These are phyloP conservation scores for Trichaptum fuscoviolaceum DNA, from an alignment of 768 basidiomycete species.

Conservation along the genomic window DNA sequence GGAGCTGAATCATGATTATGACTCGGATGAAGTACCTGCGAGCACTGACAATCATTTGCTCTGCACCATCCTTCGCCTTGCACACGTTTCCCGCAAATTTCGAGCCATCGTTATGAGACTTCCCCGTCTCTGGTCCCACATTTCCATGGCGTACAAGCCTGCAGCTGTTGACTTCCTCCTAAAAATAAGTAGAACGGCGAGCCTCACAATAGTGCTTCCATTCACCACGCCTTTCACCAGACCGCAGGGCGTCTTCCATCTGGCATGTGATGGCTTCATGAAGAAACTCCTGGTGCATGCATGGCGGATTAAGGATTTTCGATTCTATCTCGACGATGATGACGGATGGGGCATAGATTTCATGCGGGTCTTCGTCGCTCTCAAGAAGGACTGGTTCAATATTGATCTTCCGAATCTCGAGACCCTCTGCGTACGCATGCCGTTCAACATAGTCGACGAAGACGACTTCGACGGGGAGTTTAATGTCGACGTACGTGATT, in stretches of 20 bases:
- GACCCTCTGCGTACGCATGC: neutral
- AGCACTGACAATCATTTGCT: neutral
- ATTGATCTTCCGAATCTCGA: neutral
- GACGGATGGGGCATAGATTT: neutral
- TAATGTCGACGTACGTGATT: neutral
- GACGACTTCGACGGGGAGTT: neutral
- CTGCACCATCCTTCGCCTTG: neutral
- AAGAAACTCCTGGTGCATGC: neutral
- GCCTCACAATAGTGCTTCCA: neutral
- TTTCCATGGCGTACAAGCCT: neutral
- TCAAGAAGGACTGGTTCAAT: neutral
- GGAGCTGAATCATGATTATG: neutral
- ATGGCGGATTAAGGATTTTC: neutral
- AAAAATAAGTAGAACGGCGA: neutral
- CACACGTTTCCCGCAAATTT: neutral
- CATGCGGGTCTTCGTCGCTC: neutral
- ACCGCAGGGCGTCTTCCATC: neutral
- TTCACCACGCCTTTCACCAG: neutral
- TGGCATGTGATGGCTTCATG: neutral
- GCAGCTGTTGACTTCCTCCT: neutral
- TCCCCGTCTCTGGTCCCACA: neutral
- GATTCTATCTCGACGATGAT: neutral
- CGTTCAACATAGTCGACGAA: neutral
- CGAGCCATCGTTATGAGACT: neutral
- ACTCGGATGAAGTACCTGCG: neutral